phyloP scores from a whole-genome alignment of 345 rosid species.

The Aethionema arabicum region DNA sequence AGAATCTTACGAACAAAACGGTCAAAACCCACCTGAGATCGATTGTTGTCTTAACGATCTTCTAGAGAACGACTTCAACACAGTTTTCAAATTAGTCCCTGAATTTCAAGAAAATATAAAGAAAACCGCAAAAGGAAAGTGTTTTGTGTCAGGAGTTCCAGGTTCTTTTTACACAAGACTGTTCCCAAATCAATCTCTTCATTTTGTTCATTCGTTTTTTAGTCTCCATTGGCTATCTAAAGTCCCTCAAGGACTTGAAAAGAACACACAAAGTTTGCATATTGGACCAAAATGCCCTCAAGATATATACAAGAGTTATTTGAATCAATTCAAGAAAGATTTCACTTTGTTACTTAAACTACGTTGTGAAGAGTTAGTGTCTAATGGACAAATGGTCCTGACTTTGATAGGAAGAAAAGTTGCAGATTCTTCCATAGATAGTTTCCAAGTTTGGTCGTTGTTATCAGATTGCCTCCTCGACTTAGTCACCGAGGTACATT shows the following conservation, averaged over 20 bases:
- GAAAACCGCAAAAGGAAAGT: constrained; percentile 10
- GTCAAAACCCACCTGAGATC: not conserved
- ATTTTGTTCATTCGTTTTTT: constrained; percentile 23
- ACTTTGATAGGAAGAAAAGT: not conserved
- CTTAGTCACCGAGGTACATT: constrained; percentile 40
- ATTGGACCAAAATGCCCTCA: constrained; percentile 12
- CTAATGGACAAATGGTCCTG: constrained; percentile 25
- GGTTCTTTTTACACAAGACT: constrained; percentile 13
- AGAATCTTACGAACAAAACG: not conserved
- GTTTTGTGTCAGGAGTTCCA: constrained; percentile 2
- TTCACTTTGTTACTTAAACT: constrained; percentile 22
- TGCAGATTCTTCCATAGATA: no score
- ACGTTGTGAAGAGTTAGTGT: constrained; percentile 15
- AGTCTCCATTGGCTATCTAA: constrained; percentile 22
- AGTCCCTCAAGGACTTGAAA: constrained; percentile 8
- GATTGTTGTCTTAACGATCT: constrained; percentile 31
- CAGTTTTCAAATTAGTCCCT: constrained; percentile 19
- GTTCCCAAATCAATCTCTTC: not conserved
- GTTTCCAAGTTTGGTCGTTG: constrained; percentile 26
- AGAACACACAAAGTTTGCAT: constrained; percentile 11
- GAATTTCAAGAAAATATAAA: constrained; percentile 4
- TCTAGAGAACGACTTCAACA: constrained; percentile 35
- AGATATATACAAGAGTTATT: constrained; percentile 5
- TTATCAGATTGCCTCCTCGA: constrained; percentile 36
- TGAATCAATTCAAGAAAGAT: constrained; percentile 19